Base-by-base conservation (phyloP, 805 yeast species). In the Saturnispora kantuleensis region DNA sequence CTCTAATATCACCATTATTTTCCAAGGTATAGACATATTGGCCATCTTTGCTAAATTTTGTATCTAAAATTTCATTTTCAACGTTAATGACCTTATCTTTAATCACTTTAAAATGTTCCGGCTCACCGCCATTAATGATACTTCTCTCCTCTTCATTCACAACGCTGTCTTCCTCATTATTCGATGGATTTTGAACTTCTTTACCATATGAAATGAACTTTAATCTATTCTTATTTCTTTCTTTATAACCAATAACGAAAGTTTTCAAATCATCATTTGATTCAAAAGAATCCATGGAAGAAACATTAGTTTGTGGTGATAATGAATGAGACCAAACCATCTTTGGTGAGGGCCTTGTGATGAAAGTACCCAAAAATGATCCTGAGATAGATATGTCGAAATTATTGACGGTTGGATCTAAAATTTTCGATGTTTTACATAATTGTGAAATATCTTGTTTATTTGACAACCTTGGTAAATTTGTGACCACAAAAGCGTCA, bases 331-430 rank as follows among this genome's bases (percentile, higher is more conserved):
- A 71, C 80, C 80, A 75, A 34, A 69, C 60, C 57, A 76, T 60
- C 48, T 70, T 73, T n/a, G 81, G 81, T 11, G 77, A 67, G 13
- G 81, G 81, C 52, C 67, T 71, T 42, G 73, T 68, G 31, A 75
- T 62, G 53, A 69, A 74, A 32, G 74, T 67, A 29, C 77, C 73
- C 35, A 76, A 63, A 51, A 67, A 69, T 33, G 79, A 74, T 41
- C 75, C 77, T 46, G 76, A 69, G 38, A 75, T 67, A n/a, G 74
- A 79, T 39, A 76, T 52, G 52, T 75, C 78, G 47, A 76, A 63
- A 32, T 56, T 53, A 37, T 63, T 56, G 5, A 67, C 55, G 15
- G 63, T 63, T 31, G 63, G 46, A 26, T 59, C 54, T 16, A 47
- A 39, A 16, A 60, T 49, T 39, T 47, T 51, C 2, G 66, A 47